Evolutionary conservation across 805 yeast species (phyloP).

Genomic region (Saccharomyces paradoxus): DNA sequence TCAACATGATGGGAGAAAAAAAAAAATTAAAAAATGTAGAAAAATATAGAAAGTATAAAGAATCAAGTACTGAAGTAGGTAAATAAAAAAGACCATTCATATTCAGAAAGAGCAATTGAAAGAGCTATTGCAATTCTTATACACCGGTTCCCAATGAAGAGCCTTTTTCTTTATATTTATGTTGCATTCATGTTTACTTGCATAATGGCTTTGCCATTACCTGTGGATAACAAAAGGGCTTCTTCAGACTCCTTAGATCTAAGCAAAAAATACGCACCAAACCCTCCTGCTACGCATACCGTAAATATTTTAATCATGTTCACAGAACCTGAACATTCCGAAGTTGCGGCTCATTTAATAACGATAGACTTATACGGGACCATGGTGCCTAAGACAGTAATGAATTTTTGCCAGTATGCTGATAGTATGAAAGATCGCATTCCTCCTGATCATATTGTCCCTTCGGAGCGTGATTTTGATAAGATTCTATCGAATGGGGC

Average conservation of each 20-base stretch:
- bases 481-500: conserved; percentile 64
- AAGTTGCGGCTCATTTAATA: conserved; percentile 26
- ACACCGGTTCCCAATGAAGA: background rate
- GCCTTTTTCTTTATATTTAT: background rate
- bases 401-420: conserved; percentile 49
- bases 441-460: background rate
- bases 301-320: conserved; percentile 23
- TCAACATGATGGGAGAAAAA: background rate
- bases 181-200: background rate
- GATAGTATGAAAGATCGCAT: background rate
- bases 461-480: conserved; percentile 41
- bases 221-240: background rate
- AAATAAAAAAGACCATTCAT: background rate
- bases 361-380: conserved; percentile 59
- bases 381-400: conserved; percentile 54
- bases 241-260: background rate
- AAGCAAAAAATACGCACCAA: conserved; percentile 22
- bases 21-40: background rate
- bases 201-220: background rate
- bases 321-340: conserved; percentile 12
- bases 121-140: background rate
- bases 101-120: background rate
- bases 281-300: conserved; percentile 28
- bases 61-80: background rate
- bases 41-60: background rate